A percentile compares a stretch with the other conserved stretches of the same genome.
Conservation (phyloP, 2,329 filamentous ascomycete species). For the Beauveria scarabaeidicola region DNA sequence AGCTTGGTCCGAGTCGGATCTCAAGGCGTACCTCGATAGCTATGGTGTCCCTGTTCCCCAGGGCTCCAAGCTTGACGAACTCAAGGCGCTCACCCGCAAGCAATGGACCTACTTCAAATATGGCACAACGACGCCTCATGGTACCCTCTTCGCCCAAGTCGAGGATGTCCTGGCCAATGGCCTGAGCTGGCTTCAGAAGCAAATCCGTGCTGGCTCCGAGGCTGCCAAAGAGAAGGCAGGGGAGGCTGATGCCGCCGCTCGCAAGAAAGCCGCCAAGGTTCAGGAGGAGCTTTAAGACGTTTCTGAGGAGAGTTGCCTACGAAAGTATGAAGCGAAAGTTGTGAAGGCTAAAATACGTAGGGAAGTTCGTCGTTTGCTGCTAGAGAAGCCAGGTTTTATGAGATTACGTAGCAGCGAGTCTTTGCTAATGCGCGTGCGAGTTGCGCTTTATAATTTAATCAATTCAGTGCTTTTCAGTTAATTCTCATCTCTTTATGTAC, state of each 20-base stretch:
- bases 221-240: slow-evolving; percentile 40
- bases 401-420: slow-evolving; percentile 7
- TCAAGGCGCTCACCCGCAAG: slow-evolving; percentile 62
- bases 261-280: slow-evolving; percentile 24
- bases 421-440: background rate
- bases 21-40: slow-evolving; percentile 72
- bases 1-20: slow-evolving; percentile 62
- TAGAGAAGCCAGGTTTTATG: background rate
- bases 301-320: background rate
- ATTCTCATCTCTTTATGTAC: slow-evolving; percentile 1
- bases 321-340: background rate
- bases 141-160: slow-evolving; percentile 58
- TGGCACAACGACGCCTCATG: slow-evolving; percentile 58
- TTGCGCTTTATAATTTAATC: background rate
- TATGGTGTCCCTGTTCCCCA: slow-evolving; percentile 64
- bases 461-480: slow-evolving; percentile 4
- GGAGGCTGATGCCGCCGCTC: slow-evolving; percentile 23
- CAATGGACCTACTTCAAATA: slow-evolving; percentile 71
- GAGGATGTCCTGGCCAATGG: slow-evolving; percentile 37
- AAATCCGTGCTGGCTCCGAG: slow-evolving; percentile 40
- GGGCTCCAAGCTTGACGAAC: slow-evolving; percentile 58
- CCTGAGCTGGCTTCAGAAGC: slow-evolving; percentile 43
- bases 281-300: slow-evolving; percentile 40
- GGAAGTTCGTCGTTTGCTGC: background rate
- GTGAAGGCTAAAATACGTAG: background rate